Base-by-base conservation (phyloP, 495 filamentous ascomycete species). In the Neurospora sp. region DNA sequence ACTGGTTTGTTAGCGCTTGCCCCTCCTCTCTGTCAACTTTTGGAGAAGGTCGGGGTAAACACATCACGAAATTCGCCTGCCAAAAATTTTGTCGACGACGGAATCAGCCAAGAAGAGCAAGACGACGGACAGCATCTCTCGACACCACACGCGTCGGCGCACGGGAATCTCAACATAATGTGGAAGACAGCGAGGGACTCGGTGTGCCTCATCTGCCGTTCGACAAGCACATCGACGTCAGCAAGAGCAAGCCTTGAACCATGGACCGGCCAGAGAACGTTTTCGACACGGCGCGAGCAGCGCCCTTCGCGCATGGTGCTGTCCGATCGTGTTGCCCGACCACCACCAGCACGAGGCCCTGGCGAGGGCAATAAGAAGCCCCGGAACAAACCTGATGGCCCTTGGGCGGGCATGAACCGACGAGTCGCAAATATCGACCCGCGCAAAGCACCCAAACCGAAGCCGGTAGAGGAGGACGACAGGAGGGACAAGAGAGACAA, bases 361-460 rank as follows among this genome's bases (percentile, higher is more conserved):
- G 71, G 44, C 76, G 75, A 70, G 59, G 78, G 76, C 53, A 70
- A 70, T n/a, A 85, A 78, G 59, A 81, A 78, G n/a, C 77, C 78
- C 14, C 75, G 77, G 59, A 78, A 80, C 68, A 82, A 72, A 77
- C 83, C 73, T 35, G 82, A 82, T 40, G 89, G 92, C 0, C 94
- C 94, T 0, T 97, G 91, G 75, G 88, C 87, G 9, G 89, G 86
- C 22, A 93, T 94, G 90, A 98, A 98, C 80, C 85, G 87, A 73
- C 96, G 87, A 9, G 84, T 86, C 53, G 90, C 90, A 38, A 88
- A 88, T n/a, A 82, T 91, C 77, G 77, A 79, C 14, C 71, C 40
- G 1, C 27, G 74, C 42, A 77, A 76, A 45, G 71, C 74, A 69
- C 84, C 81, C 40, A 81, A 76, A 20, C 70, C 78, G 27, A 75